Evolutionary conservation across 106 monocot species (phyloP).

Genomic region (Acorus calamus): DNA sequence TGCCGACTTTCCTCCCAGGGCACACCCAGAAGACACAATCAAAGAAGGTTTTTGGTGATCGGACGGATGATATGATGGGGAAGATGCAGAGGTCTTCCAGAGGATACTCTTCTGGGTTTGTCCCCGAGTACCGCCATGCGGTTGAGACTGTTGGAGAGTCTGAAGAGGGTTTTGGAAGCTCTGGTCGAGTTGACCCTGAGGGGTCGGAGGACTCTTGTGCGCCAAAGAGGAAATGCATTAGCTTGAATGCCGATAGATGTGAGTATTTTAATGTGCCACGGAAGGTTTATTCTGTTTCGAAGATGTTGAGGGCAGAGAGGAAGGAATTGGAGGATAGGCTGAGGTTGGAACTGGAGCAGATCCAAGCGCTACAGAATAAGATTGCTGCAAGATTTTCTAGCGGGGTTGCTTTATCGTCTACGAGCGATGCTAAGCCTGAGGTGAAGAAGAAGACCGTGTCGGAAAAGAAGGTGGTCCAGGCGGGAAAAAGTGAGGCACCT

Average conservation of each 20-base stretch:
- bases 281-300: conserved; percentile 16
- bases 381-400: neutral
- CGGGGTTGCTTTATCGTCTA: conserved; percentile 2
- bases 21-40: conserved; percentile 12
- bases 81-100: conserved; percentile 40
- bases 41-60: conserved; percentile 13
- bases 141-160: conserved; percentile 26
- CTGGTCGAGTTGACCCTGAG: conserved; percentile 5
- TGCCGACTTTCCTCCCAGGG: conserved; percentile 34
- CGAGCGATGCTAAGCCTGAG: neutral
- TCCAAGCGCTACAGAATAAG: conserved; percentile 19
- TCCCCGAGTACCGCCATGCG: conserved; percentile 57
- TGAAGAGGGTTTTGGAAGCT: conserved; percentile 14
- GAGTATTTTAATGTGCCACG: conserved; percentile 6
- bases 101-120: conserved; percentile 33
- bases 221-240: conserved; percentile 15
- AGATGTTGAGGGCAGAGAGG: conserved; percentile 11
- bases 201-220: conserved; percentile 13
- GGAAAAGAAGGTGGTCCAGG: no score
- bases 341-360: conserved; percentile 10
- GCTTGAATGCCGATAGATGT: conserved; percentile 8
- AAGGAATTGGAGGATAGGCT: conserved; percentile 7
- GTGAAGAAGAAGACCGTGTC: no score
- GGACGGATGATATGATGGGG: conserved; percentile 25
- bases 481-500: no score